phyloP scores from a whole-genome alignment of 2,329 filamentous ascomycete species.

The Pyricularia sp. region DNA sequence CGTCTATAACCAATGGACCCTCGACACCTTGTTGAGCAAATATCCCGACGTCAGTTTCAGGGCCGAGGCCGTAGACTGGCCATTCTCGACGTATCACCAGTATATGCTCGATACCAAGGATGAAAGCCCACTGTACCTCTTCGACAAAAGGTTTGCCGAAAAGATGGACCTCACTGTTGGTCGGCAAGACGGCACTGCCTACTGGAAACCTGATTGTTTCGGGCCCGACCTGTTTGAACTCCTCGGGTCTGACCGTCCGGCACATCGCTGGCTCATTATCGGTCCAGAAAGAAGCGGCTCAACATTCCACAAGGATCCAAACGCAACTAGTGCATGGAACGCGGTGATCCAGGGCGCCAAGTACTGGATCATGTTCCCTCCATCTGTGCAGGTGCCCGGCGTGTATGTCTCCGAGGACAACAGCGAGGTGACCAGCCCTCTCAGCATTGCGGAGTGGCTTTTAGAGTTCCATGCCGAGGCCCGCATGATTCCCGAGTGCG shows the following conservation, averaged over 20 bases:
- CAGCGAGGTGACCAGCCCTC: conserved; percentile 84
- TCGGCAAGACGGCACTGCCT: conserved; percentile 41
- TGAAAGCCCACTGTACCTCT: conserved; percentile 87
- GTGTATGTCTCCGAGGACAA: conserved; percentile 85
- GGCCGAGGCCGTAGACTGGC: conserved; percentile 92
- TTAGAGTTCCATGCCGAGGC: conserved; percentile 83
- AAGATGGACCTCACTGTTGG: conserved; percentile 71
- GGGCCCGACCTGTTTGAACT: conserved; percentile 78
- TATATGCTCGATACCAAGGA: conserved; percentile 77
- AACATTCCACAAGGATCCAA: conserved; percentile 84
- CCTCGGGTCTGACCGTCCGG: conserved; percentile 68
- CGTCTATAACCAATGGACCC: conserved; percentile 63
- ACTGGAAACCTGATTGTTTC: conserved; percentile 78
- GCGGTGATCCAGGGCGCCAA: conserved; percentile 83
- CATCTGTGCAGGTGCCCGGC: conserved; percentile 68
- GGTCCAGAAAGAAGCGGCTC: conserved; percentile 81
- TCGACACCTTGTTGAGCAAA: conserved; percentile 52
- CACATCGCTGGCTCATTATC: conserved; percentile 87
- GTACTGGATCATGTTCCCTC: conserved; percentile 98
- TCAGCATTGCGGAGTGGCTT: conserved; percentile 96
- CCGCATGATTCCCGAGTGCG: conserved; percentile 62
- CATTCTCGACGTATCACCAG: conserved; percentile 65
- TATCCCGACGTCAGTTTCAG: conserved; percentile 66
- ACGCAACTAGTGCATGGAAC: conserved; percentile 80
- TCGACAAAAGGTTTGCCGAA: conserved; percentile 76